Percentiles rank a stretch among this genome's conserved stretches.
Evolutionary conservation across 2,329 filamentous ascomycete genomes (phyloP).

Genomic region (Pestalotiopsis sp.): DNA sequence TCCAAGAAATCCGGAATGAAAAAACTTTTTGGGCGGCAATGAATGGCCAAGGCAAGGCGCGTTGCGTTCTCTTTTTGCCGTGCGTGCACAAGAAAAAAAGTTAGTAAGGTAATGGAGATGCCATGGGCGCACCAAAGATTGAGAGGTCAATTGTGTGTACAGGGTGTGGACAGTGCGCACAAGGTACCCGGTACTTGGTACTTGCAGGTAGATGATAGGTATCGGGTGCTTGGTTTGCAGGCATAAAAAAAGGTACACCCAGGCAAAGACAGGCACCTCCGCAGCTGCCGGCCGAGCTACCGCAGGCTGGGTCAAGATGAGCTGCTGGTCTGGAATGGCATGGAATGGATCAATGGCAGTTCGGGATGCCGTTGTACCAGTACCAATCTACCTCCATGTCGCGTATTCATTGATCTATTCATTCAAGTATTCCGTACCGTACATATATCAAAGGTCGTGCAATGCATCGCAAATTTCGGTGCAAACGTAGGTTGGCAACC

Average conservation of each 20-base stretch:
- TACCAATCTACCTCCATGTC: neutral
- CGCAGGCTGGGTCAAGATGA: conserved; percentile 1
- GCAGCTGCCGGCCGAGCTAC: conserved; percentile 7
- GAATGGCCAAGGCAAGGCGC: conserved; percentile 4
- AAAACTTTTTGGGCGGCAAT: conserved; percentile 10
- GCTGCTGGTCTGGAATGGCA: neutral
- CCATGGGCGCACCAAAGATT: neutral
- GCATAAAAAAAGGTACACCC: neutral
- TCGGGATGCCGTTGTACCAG: neutral
- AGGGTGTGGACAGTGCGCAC: neutral
- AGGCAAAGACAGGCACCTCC: neutral
- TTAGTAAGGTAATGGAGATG: neutral
- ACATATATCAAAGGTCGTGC: neutral
- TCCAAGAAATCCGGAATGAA: neutral
- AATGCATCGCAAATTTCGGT: neutral
- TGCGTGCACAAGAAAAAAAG: neutral
- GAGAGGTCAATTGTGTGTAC: neutral
- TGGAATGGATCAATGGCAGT: neutral
- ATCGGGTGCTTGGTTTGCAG: neutral
- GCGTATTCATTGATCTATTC: neutral
- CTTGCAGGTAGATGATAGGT: neutral
- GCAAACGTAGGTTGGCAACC: neutral
- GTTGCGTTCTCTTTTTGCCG: conserved; percentile 4
- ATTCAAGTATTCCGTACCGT: no score
- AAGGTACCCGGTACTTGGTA: neutral